Evolutionary conservation across 2,329 filamentous ascomycete species (phyloP), one percentile per base, ranked within the genome.

Genomic region (Lachnellula occidentalis): DNA sequence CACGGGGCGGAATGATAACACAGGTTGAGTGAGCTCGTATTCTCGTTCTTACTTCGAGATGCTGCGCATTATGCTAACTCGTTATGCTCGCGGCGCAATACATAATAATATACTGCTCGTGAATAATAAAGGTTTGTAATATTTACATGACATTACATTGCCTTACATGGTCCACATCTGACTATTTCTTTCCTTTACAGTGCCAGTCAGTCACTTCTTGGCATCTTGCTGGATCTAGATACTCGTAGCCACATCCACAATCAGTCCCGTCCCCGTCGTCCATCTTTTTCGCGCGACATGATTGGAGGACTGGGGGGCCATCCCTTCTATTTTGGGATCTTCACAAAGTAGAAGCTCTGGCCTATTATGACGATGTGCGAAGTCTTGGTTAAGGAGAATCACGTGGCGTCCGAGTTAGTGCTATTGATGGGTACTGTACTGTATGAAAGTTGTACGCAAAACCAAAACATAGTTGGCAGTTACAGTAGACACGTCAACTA

Each of bases 261-360:
- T 4, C 17, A 7, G 12, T 14, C 41, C 27, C 37, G 46, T 27
- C 46, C 27, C 19, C 12, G 27, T 17, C 46, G 17, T 9, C 36
- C 17, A 42, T 48, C 22, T 36, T 22, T 21, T 27, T 11, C 3
- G 11, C 17, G 22, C 27, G 34, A n/a, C 48, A 31, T 41, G 48
- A 50, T 50, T 50, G 48, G 48, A 9, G 1, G 36, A n/a, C 36
- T 12, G 8, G 8, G n/a, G n/a, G n/a, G n/a, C n/a, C n/a, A n/a
- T n/a, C 21, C 3, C 24, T 43, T 47, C 43, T 52, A 46, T 47
- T 52, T 52, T 19, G 42, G 50, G 19, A 52, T 37, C 42, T 50
- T 37, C 34, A 31, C 43, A 34, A n/a, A 27, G 3, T 50, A 7
- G 15, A 41, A 49, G 11, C 12, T 34, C 9, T 42, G 37, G 48